Evolutionary conservation across 1,284 basidiomycete species (phyloP), one percentile per base, ranked within the genome.

Genomic region (Ceratobasidium sp.): DNA sequence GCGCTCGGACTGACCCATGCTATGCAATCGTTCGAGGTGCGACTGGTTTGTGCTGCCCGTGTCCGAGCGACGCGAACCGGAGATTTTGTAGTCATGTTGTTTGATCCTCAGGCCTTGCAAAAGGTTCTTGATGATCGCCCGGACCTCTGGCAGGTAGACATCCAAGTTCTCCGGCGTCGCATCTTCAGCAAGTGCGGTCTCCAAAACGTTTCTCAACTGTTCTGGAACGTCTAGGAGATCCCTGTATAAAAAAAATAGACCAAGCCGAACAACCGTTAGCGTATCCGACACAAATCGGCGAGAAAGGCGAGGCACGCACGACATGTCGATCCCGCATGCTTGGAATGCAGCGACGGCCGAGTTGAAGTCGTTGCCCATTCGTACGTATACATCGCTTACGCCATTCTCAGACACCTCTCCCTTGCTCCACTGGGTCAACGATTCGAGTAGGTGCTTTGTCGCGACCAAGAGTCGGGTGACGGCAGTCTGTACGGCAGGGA

Each of bases 361-460:
- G 80, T 98, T 98, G 84, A 99, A 98, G 79, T 98, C 96, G 81
- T 99, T 98, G 23, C 97, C 97, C 21, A 99, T 85, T 58, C 91
- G 88, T 67, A 99, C 97, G 80, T 99, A 99, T 72, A 97, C 92
- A 80, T 98, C 94, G 84, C 95, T 97, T 76, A 99, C 96, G 77
- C 93, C 84, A 32, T 84, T 84, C 79, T 99, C 97, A 69, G 89
- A 85, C 74, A 93, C 86, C 74, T 89, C 85, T 57, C 88, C 83
- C 71, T 87, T 85, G 78, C 93, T 93, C 96, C 96, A 98, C 81
- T 89, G 85, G 10, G 94, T 96, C 72, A 99, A 85, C 0, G 93
- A 88, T 79, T 98, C 96, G 48, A 99, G 87, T 30, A 99, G 88
- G 78, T 94, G 89, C 80, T 98, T 98, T 75, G 98, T 98, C 23